Evolutionary conservation across 768 basidiomycete species (phyloP), one percentile per base, ranked within the genome.

Genomic region (Russula dissimulans): DNA sequence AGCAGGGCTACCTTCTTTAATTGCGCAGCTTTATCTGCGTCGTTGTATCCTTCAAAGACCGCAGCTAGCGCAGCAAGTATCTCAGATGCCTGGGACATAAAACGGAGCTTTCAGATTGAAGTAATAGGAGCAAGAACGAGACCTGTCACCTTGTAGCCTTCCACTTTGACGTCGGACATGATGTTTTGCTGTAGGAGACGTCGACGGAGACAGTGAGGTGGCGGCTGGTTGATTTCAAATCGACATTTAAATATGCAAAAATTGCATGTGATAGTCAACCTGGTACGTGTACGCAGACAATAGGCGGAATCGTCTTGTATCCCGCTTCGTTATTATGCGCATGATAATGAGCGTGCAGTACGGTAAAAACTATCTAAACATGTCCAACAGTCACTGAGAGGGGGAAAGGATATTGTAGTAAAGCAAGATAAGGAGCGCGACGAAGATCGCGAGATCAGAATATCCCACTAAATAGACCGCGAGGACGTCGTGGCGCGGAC

Each of bases 391-490:
- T 41, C 44, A 57, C 32, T 48, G 51, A 62, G 56, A 32, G 51
- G 55, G 11, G 51, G 36, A 39, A 45, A 50, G 36, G 34, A 43
- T 56, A 54, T 36, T 14, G 44, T n/a, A 14, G 47, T 9, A 6
- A 10, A 26, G 41, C 26, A 29, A 18, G 18, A 10, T 54, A 31
- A 52, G 22, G 41, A 31, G 14, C 46, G n/a, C 3, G 41, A 14
- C 17, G 18, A 54, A 26, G 8, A 4, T 15, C 36, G 15, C 63
- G 55, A 53, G 54, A 59, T 76, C 67, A 89, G 67, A 91, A 90
- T 70, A 91, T 79, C 62, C 78, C 78, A 39, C 89, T 84, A 66
- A 94, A 93, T 1, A 94, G 77, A 26, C 91, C 91, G 29, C 89
- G 80, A 63, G 85, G 81, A 62, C 90, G 80, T 59, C 89, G 81